phyloP scores from a whole-genome alignment of 192 early-diverging fungal genomes.

The Linnemannia schmuckeri region DNA sequence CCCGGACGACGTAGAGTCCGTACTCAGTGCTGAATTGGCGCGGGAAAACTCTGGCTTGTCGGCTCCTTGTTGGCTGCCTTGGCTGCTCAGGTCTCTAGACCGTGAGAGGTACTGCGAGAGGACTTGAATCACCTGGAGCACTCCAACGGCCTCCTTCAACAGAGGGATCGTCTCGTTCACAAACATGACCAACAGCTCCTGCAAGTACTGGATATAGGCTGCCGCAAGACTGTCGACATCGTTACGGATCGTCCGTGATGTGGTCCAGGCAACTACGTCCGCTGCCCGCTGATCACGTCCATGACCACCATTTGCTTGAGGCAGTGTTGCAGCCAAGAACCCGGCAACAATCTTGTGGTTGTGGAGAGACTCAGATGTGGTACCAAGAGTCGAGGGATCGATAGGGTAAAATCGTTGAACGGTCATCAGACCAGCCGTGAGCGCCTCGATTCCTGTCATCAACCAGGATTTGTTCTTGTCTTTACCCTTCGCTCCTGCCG shows the following conservation, averaged over 20 bases:
- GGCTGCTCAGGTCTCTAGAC: background rate
- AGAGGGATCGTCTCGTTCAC: conserved; percentile 55
- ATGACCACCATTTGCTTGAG: conserved; percentile 49
- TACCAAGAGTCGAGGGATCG: background rate
- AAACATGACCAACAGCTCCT: conserved; percentile 50
- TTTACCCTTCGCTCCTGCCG: conserved; percentile 50
- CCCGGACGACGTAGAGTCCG: background rate
- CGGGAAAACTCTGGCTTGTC: background rate
- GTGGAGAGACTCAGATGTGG: background rate
- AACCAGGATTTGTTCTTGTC: conserved; percentile 50
- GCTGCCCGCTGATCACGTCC: conserved; percentile 23
- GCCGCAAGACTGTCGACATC: conserved; percentile 46
- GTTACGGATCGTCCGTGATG: conserved; percentile 26
- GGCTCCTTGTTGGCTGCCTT: background rate
- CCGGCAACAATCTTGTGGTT: conserved; percentile 25
- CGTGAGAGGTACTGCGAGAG: conserved; percentile 48
- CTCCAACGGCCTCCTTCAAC: conserved; percentile 60
- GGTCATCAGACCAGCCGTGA: conserved; percentile 38
- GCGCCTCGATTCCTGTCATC: conserved; percentile 53
- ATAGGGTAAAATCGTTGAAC: conserved; percentile 38
- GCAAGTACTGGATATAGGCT: conserved; percentile 38
- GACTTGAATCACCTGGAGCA: conserved; percentile 56
- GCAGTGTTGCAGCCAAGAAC: conserved; percentile 40
- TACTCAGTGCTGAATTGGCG: conserved; percentile 2
- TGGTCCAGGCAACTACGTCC: conserved; percentile 53